Base-by-base conservation (phyloP, 2,329 filamentous ascomycete species). In the Sporothrix protearum region DNA sequence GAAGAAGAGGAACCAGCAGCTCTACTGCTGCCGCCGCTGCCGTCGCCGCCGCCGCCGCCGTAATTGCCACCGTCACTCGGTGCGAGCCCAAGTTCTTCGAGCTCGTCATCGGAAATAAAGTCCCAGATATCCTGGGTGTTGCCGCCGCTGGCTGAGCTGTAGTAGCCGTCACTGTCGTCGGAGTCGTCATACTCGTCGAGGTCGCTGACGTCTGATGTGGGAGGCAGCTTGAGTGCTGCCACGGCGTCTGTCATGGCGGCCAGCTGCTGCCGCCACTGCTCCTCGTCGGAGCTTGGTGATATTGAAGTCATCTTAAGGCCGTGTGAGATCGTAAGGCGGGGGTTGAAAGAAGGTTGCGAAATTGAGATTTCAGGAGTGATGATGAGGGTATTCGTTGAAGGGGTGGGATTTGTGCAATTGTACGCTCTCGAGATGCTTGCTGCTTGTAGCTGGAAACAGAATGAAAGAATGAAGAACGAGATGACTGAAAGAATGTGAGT, bases 121-220 rank as follows among this genome's bases (percentile, higher is more conserved):
- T 97, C 94, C 95, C 95, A 97, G 10, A 97, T 90, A 80, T 97
- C 94, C 72, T 95, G 92, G 5, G 88, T 87, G 22, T 87, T 88
- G 5, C 87, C 87, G 14, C 63, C 71, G 64, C 64, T 71, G 53
- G 69, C 42, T 1, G 85, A 87, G 1, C 83, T 85, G 74, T 85
- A 84, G 14, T 87, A 83, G 45, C 92, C 90, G 9, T 93, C 88
- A 73, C 92, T 89, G 68, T 90, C 81, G 57, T 90, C 81, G 70
- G 89, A 85, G 14, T 86, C 82, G 22, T 83, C 82, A 59, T 82
- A 80, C 39, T 82, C 80, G 74, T 67, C 55, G 2, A 19, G 39
- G 49, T 80, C 69, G 36, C 77, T 74, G 14, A 64, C 28, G 16
- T 74, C 69, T 19, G 51, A 14, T 1, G 77, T 78, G 2, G 77